Conservation (phyloP, 352 stramenopile genomes). For the Blastocystis sp. region DNA sequence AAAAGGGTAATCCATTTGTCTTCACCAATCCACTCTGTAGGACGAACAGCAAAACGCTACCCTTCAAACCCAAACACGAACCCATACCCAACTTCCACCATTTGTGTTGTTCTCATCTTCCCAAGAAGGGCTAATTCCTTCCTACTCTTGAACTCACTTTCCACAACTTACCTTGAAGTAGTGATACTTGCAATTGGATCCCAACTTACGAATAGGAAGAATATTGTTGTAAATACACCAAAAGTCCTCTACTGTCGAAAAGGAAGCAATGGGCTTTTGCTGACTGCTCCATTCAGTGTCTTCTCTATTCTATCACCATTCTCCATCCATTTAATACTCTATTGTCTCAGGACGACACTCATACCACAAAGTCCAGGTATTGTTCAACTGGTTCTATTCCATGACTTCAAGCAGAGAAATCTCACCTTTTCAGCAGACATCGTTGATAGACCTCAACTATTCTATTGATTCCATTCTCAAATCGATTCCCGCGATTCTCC, state of each 20-base stretch:
- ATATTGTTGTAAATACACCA: neutral
- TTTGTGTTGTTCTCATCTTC: conserved; percentile 17
- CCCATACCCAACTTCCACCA: conserved; percentile 4
- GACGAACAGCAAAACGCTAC: conserved; percentile 6
- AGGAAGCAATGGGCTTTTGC: neutral
- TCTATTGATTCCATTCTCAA: no score
- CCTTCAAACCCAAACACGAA: neutral
- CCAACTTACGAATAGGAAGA: neutral
- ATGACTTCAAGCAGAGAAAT: neutral
- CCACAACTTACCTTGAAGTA: neutral
- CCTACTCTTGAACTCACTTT: neutral
- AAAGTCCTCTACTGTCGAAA: conserved; percentile 12
- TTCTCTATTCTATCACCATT: neutral
- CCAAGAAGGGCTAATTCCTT: neutral
- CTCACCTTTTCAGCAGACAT: neutral
- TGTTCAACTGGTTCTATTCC: conserved; percentile 27
- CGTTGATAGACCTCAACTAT: no score
- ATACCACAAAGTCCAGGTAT: neutral
- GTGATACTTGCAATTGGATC: neutral
- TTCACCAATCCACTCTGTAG: neutral
- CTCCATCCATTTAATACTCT: neutral
- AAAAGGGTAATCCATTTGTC: neutral
- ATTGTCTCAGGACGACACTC: neutral
- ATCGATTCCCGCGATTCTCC: no score
- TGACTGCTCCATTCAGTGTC: neutral